phyloP scores from a whole-genome alignment of 2,329 filamentous ascomycete genomes.

The Talaromyces sp. region DNA sequence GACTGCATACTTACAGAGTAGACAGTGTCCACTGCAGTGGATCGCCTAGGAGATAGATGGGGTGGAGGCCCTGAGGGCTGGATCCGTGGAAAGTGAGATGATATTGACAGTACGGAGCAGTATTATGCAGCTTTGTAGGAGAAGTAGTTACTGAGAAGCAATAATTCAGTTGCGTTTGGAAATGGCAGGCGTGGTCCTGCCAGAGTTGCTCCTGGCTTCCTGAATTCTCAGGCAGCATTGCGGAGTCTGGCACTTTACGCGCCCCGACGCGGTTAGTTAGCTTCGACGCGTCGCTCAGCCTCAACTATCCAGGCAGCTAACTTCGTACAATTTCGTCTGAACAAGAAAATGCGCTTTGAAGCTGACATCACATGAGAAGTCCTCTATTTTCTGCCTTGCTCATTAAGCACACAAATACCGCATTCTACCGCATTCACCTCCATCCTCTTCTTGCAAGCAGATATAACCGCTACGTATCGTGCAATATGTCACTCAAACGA shows the following conservation, averaged over 20 bases:
- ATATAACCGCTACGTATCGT: not conserved
- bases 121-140: too few relatives aligned
- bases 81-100: not conserved
- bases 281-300: not conserved
- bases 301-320: not conserved
- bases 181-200: not conserved
- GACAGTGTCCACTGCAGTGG: not conserved
- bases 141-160: not conserved
- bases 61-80: not conserved
- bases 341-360: not conserved
- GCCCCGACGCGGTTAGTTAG: not conserved
- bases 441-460: not conserved
- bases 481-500: slow-evolving; percentile 54
- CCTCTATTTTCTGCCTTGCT: not conserved
- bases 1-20: not conserved
- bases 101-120: too few relatives aligned
- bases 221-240: not conserved
- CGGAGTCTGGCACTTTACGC: not conserved
- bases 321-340: not conserved
- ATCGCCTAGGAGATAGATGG: not conserved
- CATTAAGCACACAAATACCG: not conserved
- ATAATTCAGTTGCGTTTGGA: too few relatives aligned
- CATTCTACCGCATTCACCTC: not conserved
- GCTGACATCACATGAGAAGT: not conserved
- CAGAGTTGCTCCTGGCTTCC: not conserved